Evolutionary conservation across 1,284 basidiomycete genomes (phyloP), one percentile per base, ranked within the genome.

Genomic region (Trichosporon asahii): DNA sequence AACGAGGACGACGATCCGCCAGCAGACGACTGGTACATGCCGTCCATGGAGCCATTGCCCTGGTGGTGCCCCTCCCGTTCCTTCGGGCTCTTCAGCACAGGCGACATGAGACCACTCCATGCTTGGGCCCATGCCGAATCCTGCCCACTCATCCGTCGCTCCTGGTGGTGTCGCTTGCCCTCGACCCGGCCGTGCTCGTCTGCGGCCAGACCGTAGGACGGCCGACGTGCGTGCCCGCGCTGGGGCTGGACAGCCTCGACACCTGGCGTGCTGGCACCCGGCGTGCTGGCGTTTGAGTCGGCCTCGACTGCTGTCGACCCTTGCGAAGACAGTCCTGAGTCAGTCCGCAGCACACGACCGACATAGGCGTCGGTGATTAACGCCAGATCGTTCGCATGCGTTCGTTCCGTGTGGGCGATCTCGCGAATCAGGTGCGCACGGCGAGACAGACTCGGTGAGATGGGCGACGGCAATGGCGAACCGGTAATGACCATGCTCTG

Each of bases 351-450:
- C 37, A 75, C 71, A 2, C 76, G 73, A 8, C 70, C 71, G 37
- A 94, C 88, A 79, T 95, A 93, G 31, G 95, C 88, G 75, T 94
- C 91, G 63, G 90, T 87, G 67, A 97, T 89, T 65, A 97, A 86
- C 2, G 90, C 90, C 23, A 98, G 86, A 85, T 98, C 95, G 11
- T 89, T 90, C 1, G 94, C 92, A 82, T 96, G 96, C 0, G 91
- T 89, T 31, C 91, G 86, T 80, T 98, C 95, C 23, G 93, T 94
- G 12, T 88, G 88, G 57, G 93, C 87, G 25, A 95, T 86, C 78
- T 98, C 95, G 64, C 90, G 88, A 40, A 98, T 85, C 1, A 94
- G 90, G 78, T 96, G 91, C 27, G 89, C 87, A 29, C 95, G 89
- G 84, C 94, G 95, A 21, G 91, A 84, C 44, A 86, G 77, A 68